These are phyloP conservation scores for Sarocladium kiliense DNA, from an alignment of 2,329 filamentous ascomycete species.

Conservation along the genomic window DNA sequence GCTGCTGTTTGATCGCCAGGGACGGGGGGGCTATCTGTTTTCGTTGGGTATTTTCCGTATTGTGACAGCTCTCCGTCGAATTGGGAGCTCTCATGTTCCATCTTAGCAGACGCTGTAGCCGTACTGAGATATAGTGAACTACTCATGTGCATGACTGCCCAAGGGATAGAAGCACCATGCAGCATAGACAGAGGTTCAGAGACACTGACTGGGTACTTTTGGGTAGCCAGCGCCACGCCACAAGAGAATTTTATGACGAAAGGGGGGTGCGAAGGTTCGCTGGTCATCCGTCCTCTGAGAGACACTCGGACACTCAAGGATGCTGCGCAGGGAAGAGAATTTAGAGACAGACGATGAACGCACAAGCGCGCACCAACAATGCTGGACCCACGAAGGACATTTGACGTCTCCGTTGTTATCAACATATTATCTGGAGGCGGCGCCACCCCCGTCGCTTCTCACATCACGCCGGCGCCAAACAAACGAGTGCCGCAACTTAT, in stretches of 20 bases:
- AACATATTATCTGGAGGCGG: not conserved
- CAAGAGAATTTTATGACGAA: not conserved
- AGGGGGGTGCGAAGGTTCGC: constrained; percentile 1
- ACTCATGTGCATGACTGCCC: too few relatives aligned
- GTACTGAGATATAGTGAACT: too few relatives aligned
- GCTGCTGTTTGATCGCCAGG: not conserved
- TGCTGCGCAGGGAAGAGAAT: not conserved
- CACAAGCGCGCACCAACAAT: not conserved
- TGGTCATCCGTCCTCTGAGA: not conserved
- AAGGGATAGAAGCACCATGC: not conserved
- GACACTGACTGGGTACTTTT: not conserved
- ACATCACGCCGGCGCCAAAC: not conserved
- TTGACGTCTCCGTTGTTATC: not conserved
- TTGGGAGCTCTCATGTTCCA: not conserved
- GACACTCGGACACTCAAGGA: not conserved
- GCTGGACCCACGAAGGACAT: not conserved
- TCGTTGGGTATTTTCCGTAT: not conserved
- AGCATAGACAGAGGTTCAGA: not conserved
- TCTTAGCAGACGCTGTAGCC: too few relatives aligned
- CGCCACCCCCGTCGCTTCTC: not conserved
- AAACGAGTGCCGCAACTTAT: constrained; percentile 1
- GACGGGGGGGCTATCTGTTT: not conserved
- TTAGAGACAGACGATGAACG: not conserved
- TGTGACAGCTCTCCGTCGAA: not conserved
- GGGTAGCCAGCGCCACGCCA: not conserved